A percentile compares a stretch with the other conserved stretches of the same genome.
Evolutionary conservation across 192 early-diverging fungal species (phyloP).

Genomic region (Kickxella alabastrina): DNA sequence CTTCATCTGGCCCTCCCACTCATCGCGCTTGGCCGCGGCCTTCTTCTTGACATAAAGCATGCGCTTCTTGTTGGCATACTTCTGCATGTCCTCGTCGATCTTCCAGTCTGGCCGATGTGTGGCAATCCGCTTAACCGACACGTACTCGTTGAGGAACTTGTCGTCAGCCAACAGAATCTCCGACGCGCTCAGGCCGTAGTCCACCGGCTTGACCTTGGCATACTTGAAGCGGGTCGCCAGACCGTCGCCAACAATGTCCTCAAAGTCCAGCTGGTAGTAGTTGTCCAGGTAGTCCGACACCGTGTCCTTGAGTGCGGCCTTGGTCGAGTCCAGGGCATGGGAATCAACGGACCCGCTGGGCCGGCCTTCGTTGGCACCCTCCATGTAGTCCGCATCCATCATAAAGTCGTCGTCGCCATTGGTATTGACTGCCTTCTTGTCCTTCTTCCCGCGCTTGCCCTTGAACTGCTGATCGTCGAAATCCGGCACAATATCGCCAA

Average conservation of each 20-base stretch:
- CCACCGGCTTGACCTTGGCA: conserved; percentile 69
- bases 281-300: conserved; percentile 79
- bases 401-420: conserved; percentile 69
- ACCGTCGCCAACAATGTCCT: conserved; percentile 82
- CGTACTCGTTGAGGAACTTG: conserved; percentile 76
- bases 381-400: conserved; percentile 90
- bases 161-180: conserved; percentile 93
- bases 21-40: conserved; percentile 13
- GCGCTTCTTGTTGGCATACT: conserved; percentile 59
- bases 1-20: conserved; percentile 29
- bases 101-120: conserved; percentile 66
- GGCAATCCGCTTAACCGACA: conserved; percentile 83
- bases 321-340: conserved; percentile 9
- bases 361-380: conserved; percentile 52
- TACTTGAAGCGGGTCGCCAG: conserved; percentile 91
- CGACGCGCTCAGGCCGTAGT: conserved; percentile 72
- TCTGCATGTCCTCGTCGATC: conserved; percentile 46
- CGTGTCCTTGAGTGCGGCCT: conserved; percentile 45
- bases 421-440: conserved; percentile 19
- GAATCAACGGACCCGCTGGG: neutral
- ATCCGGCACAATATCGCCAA: conserved; percentile 58
- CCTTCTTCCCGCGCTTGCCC: conserved; percentile 29
- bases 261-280: conserved; percentile 87
- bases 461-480: conserved; percentile 33
- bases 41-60: conserved; percentile 49